Base-by-base conservation (phyloP, 176 grass and related monocot genomes). In the Ananas comosus region DNA sequence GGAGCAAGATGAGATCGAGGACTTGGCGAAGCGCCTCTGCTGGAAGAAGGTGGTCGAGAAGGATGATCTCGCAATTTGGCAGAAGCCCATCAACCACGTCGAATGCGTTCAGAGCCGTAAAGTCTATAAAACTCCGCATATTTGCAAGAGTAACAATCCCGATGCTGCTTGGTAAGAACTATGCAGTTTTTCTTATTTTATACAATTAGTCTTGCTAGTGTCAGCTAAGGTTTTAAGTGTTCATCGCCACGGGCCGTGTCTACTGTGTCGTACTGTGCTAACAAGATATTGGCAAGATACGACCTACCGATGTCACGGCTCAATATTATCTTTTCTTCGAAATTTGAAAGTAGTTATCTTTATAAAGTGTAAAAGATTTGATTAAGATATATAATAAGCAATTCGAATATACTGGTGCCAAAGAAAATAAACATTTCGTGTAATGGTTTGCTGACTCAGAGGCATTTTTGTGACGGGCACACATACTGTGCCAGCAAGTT, bases 1-100 rank as follows among this genome's bases (percentile, higher is more conserved):
- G 75, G 91, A 96, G 63, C 91, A 96, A 80, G 87, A 96, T 80
- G 87, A 80, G 51, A 91, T 96, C 13, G 91, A 96, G 71, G 73
- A 88, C 76, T 51, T 91, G 29, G 80, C 84, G 29, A 78, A 80
- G 71, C 79, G 70, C 2, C 84, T 96, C 28, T 96, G 91, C 77
- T 96, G 91, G 91, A 90, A 90, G 87, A 91, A 91, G 29, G 91
- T 96, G 4, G 72, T 96, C 1, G 87, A 96, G 77, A 87, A 85
- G 78, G 87, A 70, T 61, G 91, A 96, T 67, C 91, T 96, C 71
- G 91, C 87, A 63, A 87, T 96, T 69, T 96, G 91, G 91, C 87
- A 91, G 57, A 96, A 96, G 54, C 84, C 91, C 49, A 76, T 85
- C 69, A 91, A 96, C 75, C 91, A 96, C 10, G 17, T 82, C 49